Conservation (phyloP, 345 rosid species). For the Eucalyptus albens region DNA sequence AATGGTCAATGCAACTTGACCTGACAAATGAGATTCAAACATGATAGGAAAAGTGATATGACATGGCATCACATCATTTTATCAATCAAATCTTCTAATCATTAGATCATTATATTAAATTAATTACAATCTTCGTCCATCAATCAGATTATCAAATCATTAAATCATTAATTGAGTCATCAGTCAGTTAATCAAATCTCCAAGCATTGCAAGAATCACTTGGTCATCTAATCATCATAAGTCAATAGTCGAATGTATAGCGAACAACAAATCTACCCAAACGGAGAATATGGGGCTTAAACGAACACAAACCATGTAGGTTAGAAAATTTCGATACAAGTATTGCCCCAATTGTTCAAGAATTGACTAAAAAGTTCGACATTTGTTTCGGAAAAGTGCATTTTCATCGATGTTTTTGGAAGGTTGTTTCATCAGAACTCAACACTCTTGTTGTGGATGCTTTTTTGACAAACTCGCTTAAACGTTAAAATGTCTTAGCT, state of each 20-base stretch:
- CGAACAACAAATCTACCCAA: background rate
- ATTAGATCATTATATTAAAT: too few species aligned
- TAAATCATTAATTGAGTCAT: background rate
- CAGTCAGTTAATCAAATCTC: background rate
- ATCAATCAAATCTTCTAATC: background rate
- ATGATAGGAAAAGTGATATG: background rate
- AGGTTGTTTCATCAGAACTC: background rate
- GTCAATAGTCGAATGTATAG: background rate
- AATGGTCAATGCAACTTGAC: too few species aligned
- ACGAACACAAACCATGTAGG: background rate
- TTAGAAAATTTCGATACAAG: background rate
- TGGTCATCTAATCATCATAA: background rate
- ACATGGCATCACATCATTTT: background rate
- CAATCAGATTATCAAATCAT: background rate
- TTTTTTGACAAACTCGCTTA: background rate
- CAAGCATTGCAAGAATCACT: background rate
- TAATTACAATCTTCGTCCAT: background rate
- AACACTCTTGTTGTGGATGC: background rate
- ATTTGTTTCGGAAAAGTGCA: background rate
- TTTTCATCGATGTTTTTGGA: background rate
- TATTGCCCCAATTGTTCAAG: background rate
- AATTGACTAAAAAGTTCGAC: too few species aligned
- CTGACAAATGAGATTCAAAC: background rate
- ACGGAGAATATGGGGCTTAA: background rate
- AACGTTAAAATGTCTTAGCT: background rate